Conservation (phyloP, 208 protist species). For the Leishmania martiniquensis region DNA sequence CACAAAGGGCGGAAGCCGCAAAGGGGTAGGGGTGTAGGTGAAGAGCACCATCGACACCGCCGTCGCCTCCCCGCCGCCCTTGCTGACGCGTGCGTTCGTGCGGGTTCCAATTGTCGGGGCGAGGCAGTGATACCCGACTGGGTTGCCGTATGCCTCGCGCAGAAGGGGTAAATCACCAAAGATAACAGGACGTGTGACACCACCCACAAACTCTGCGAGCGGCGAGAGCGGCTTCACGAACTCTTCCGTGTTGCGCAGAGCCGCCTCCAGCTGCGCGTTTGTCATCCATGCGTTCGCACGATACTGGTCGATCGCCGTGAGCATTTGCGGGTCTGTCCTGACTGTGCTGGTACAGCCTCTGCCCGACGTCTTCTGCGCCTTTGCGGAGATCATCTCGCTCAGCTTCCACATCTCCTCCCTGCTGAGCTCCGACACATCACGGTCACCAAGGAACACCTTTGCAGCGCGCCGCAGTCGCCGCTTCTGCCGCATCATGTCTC, state of each 20-base stretch:
- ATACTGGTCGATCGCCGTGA: constrained; percentile 81
- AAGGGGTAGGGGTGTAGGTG: constrained; percentile 55
- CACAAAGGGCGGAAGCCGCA: constrained; percentile 59
- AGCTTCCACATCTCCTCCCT: constrained; percentile 78
- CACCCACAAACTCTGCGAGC: constrained; percentile 66
- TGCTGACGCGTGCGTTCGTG: constrained; percentile 53
- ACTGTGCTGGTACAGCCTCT: constrained; percentile 73
- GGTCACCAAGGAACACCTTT: constrained; percentile 50
- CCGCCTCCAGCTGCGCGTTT: constrained; percentile 38
- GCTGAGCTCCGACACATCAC: constrained; percentile 53
- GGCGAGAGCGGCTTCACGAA: constrained; percentile 40
- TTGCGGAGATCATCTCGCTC: constrained; percentile 53
- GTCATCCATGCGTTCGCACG: constrained; percentile 91
- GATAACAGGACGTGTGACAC: constrained; percentile 68
- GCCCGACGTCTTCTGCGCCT: constrained; percentile 44
- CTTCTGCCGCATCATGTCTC: constrained; percentile 35
- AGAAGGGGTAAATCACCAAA: constrained; percentile 80
- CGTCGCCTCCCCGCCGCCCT: constrained; percentile 10
- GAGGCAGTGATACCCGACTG: constrained; percentile 82
- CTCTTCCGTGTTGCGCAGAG: constrained; percentile 36
- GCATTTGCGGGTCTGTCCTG: constrained; percentile 75
- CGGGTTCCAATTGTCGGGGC: constrained; percentile 78
- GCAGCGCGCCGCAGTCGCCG: constrained; percentile 38
- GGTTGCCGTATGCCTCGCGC: constrained; percentile 75
- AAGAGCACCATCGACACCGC: constrained; percentile 82